A percentile compares a stretch with the other conserved stretches of the same genome.
These are phyloP conservation scores for Aethionema arabicum DNA, from an alignment of 345 rosid genomes.

Conservation along the genomic window DNA sequence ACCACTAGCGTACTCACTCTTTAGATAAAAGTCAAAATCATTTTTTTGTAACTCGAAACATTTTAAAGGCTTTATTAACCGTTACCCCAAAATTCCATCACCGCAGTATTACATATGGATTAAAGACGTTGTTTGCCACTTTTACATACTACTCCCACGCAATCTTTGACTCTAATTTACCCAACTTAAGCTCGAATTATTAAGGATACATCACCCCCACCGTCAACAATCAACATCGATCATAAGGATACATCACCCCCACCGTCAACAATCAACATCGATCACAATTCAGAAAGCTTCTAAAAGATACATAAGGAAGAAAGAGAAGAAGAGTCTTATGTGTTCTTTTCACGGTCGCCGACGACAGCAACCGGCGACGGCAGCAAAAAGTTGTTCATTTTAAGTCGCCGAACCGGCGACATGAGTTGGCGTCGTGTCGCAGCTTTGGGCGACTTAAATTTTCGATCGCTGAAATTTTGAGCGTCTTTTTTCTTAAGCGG, in stretches of 20 bases:
- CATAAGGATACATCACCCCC: no score
- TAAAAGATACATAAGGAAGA: slow-evolving; percentile 20
- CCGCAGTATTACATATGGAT: slow-evolving; percentile 34
- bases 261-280: slow-evolving; percentile 26
- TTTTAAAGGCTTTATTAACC: no score
- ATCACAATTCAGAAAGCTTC: slow-evolving; percentile 17
- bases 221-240: no score
- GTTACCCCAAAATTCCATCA: no score
- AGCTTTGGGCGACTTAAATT: no score
- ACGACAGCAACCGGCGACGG: no score
- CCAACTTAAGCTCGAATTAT: slow-evolving; percentile 21
- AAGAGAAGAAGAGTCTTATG: slow-evolving; percentile 38
- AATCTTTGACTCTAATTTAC: slow-evolving; percentile 35
- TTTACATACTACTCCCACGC: slow-evolving; percentile 40
- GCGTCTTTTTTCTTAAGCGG: background rate
- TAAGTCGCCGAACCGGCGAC: background rate
- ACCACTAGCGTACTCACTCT: no score
- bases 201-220: no score
- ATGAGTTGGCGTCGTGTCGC: no score
- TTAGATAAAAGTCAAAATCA: no score
- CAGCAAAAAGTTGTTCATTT: background rate
- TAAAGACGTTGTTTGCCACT: slow-evolving; percentile 35
- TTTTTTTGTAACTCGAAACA: background rate
- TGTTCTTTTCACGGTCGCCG: no score
- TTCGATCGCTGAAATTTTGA: no score